Evolutionary conservation across 2,329 filamentous ascomycete genomes (phyloP), one percentile per base, ranked within the genome.

Genomic region (Colletotrichum higginsianum): DNA sequence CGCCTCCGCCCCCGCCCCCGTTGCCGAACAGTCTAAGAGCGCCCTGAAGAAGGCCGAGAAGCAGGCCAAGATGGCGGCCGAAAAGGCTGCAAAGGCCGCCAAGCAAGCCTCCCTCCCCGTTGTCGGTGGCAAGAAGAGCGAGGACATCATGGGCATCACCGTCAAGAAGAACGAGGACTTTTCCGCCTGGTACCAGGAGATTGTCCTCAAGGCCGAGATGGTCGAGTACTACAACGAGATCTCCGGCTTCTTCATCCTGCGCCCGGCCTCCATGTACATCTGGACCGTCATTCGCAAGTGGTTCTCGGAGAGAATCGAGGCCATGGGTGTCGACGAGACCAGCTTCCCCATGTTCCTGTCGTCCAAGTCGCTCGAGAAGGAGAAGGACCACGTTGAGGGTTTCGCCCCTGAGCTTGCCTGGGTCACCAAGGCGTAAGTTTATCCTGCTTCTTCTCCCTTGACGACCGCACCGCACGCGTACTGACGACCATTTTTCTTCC

Each of bases 371-470:
- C 85, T 99, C 75, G 88, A 90, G 80, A 90, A 89, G 81, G 95
- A 98, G 84, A 98, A 98, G 88, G 94, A 96, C 78, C 96, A 99
- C 82, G 93, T 99, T 74, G 96, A 99, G 83, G 96, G 96, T n/a
- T 99, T 99, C 82, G 96, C 96, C 63, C 95, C 96, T 44, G 94
- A 96, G 82, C 89, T 96, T 75, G 94, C 94, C 67, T 96, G 94
- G 94, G 94, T 96, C 38, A 96, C 94, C 63, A 94, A 94, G 82
- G 93, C 92, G 87, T 92, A 83, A 84, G 89, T 86, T 23, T 30
- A 40, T 21, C 23, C 30, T 3, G 35, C 35, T 38, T 38, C 35
- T 38, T 38, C 58, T 49, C 58, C 44, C 46, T 40, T 47, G 40
- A 9, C 42, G 13, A 26, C 21, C 26, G 44, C 35, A 7, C 12